A percentile compares a stretch with the other conserved stretches of the same genome.
phyloP scores from a whole-genome alignment of 257 asterid genomes.

The Solanum acaule region DNA sequence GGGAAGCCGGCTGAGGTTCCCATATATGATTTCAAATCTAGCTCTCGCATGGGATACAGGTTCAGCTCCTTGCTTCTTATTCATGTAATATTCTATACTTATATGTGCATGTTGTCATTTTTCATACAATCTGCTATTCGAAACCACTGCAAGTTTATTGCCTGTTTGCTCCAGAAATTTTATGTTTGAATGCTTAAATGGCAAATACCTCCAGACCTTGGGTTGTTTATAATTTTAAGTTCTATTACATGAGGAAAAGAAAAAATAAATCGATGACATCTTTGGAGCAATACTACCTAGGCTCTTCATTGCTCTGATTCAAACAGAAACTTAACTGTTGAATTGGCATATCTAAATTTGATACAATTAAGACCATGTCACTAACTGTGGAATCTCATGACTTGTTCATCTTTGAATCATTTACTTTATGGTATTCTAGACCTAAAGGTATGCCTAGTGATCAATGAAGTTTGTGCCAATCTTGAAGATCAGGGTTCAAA shows the following conservation, averaged over 20 bases:
- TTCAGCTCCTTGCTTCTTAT: constrained; percentile 14
- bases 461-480: background rate
- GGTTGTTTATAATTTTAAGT: background rate
- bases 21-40: constrained; percentile 94
- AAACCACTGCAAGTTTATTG: background rate
- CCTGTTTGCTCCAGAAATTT: background rate
- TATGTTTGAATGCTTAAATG: background rate
- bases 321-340: background rate
- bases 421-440: background rate
- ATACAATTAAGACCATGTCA: background rate
- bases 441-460: background rate
- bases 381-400: background rate
- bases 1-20: constrained; percentile 79
- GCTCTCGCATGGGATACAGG: constrained; percentile 96
- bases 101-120: background rate
- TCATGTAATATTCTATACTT: background rate
- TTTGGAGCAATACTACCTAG: background rate
- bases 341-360: background rate
- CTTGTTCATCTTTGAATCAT: background rate
- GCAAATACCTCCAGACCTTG: background rate
- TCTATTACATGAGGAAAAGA: background rate
- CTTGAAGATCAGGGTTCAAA: background rate
- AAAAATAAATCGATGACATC: background rate
- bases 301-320: background rate
- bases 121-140: background rate